Evolutionary conservation across 2,329 filamentous ascomycete species (phyloP), one percentile per base, ranked within the genome.

Genomic region (Lecanicillium sp.): DNA sequence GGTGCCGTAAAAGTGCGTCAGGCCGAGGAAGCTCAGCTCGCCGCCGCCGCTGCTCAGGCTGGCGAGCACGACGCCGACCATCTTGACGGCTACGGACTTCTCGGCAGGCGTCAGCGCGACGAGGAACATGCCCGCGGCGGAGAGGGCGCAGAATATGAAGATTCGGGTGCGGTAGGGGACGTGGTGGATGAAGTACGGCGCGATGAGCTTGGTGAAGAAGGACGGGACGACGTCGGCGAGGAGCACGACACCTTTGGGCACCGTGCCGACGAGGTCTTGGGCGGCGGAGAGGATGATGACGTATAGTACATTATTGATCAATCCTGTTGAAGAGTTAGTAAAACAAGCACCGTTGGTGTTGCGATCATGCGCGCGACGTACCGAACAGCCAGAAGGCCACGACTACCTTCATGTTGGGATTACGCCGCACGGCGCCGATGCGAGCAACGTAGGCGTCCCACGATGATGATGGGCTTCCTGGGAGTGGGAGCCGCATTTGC

Each of bases 241-340:
- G 47, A 97, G 83, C 48, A 98, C 91, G 49, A 94, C 79, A 57
- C 87, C 89, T 66, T 97, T 97, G 42, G 93, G 93, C 2, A 96
- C 76, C 26, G 87, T 84, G 29, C 91, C 91, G 58, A 97, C 93
- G 52, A 98, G 86, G 61, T 98, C 93, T 59, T 96, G 86, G 3
- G 93, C 93, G 29, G 93, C 87, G 24, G 90, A 94, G 60, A 98
- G 85, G 62, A 97, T 93, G 65, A 97, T 87, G 48, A 97, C 91
- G 68, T 96, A 97, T 69, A 96, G 86, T 57, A 97, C 88, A 70
- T 97, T 97, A 69, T 98, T 97, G 64, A 97, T 93, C 15, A 69
- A 62, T 48, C 68, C 68, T 69, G 21, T 1, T 15, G 17, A 23
- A 30, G 19, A 30, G 11, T 42, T 23, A 26, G 23, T 27, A 38